Conservation (phyloP, 164 flowering plant genomes). For the Tinospora cordifolia region DNA sequence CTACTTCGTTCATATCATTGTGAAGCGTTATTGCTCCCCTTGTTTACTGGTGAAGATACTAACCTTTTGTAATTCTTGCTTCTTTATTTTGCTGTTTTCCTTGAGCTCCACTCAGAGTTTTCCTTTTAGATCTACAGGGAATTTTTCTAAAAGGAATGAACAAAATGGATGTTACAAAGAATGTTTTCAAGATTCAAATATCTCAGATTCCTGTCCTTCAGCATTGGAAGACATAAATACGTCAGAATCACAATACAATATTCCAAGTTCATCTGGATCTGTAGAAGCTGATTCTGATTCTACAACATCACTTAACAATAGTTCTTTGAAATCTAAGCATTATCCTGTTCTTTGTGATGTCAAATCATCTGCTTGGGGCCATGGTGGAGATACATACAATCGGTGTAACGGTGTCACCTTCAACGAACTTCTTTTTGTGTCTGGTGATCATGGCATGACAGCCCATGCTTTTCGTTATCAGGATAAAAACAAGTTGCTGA, state of each 20-base stretch:
- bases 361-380: conserved; percentile 84
- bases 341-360: conserved; percentile 55
- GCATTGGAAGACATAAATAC: conserved; percentile 14
- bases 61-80: not conserved
- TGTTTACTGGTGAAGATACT: conserved; percentile 40
- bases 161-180: conserved; percentile 15
- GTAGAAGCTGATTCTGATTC: conserved; percentile 19
- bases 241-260: conserved; percentile 28
- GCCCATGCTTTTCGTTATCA: conserved; percentile 67
- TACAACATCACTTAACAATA: conserved; percentile 19
- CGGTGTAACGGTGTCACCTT: conserved; percentile 41
- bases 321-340: conserved; percentile 21
- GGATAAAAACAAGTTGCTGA: conserved; percentile 18
- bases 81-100: conserved; percentile 1
- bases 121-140: conserved; percentile 26
- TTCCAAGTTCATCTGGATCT: conserved; percentile 36
- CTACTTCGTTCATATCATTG: conserved; percentile 56
- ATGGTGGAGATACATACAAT: conserved; percentile 53
- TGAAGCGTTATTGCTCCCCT: conserved; percentile 71
- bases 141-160: conserved; percentile 13
- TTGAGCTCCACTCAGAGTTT: not conserved
- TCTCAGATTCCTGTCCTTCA: conserved; percentile 12
- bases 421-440: conserved; percentile 74
- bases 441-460: conserved; percentile 60
- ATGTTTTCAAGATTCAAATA: conserved; percentile 14